These are phyloP conservation scores for Aspergillus fumigatus DNA, from an alignment of 2,329 filamentous ascomycete species.

Conservation along the genomic window DNA sequence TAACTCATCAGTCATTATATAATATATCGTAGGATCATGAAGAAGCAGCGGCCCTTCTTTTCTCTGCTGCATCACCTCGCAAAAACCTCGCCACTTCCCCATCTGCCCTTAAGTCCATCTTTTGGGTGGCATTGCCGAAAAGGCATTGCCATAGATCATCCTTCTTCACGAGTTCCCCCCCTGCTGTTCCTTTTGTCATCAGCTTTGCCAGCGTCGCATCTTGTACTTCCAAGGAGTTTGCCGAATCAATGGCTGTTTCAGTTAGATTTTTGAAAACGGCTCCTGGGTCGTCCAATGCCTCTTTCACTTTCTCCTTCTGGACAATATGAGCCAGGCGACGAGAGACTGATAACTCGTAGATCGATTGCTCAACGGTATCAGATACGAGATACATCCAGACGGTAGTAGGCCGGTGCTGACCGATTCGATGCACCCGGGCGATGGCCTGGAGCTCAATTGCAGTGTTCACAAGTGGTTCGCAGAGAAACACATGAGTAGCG, in stretches of 20 bases:
- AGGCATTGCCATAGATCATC: conserved; percentile 85
- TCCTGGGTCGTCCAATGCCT: conserved; percentile 16
- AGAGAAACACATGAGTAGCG: conserved; percentile 89
- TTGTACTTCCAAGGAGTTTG: conserved; percentile 80
- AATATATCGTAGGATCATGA: conserved; percentile 1
- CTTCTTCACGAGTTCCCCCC: conserved; percentile 74
- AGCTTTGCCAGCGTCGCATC: conserved; percentile 65
- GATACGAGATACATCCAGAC: conserved; percentile 95
- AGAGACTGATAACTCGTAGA: conserved; percentile 79
- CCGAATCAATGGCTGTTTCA: conserved; percentile 68
- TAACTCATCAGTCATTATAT: background rate
- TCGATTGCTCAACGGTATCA: conserved; percentile 85
- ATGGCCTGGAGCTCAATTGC: conserved; percentile 93
- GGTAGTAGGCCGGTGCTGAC: conserved; percentile 79
- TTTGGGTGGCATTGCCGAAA: conserved; percentile 57
- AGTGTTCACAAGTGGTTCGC: conserved; percentile 89
- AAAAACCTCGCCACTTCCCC: conserved; percentile 48
- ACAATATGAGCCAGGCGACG: conserved; percentile 75
- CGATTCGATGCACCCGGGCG: conserved; percentile 90
- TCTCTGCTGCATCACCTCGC: conserved; percentile 53
- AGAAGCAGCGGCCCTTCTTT: conserved; percentile 24
- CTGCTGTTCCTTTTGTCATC: conserved; percentile 63
- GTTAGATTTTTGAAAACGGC: conserved; percentile 32
- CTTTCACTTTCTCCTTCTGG: conserved; percentile 35
- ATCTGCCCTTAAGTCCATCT: conserved; percentile 26